phyloP scores from a whole-genome alignment of 495 filamentous ascomycete species.

The Podospora pseudoanserina region DNA sequence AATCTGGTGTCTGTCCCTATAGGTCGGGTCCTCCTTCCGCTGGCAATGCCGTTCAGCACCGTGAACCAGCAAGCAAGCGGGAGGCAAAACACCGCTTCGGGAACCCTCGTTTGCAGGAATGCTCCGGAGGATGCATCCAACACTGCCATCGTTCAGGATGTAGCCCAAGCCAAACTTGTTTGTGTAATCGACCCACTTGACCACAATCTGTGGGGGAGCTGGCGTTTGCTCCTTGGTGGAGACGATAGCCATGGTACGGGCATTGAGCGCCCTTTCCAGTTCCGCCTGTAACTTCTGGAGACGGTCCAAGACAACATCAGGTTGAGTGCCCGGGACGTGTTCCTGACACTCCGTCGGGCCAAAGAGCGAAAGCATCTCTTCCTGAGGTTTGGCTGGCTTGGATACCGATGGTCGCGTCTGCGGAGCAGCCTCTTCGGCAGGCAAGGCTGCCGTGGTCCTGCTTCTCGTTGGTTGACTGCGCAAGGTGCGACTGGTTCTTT shows the following conservation, averaged over 20 bases:
- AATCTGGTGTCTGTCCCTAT: constrained; percentile 60
- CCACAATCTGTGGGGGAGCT: constrained; percentile 55
- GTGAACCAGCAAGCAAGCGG: constrained; percentile 65
- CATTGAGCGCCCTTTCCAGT: constrained; percentile 55
- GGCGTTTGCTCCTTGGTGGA: constrained; percentile 40
- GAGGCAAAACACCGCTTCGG: constrained; percentile 52
- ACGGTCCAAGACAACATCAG: constrained; percentile 50
- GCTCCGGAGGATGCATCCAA: constrained; percentile 72
- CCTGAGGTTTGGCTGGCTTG: constrained; percentile 18
- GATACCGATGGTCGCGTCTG: constrained; percentile 1
- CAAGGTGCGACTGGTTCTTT: constrained; percentile 25
- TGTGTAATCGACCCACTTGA: constrained; percentile 94
- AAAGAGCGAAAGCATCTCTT: constrained; percentile 43
- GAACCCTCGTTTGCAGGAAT: constrained; percentile 45
- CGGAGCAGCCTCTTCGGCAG: constrained; percentile 10
- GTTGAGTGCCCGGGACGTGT: constrained; percentile 45
- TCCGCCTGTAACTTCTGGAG: constrained; percentile 49
- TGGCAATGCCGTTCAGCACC: constrained; percentile 58
- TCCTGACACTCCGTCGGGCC: constrained; percentile 49
- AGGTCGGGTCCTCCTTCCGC: constrained; percentile 50
- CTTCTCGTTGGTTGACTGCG: constrained; percentile 27
- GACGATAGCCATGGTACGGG: constrained; percentile 49
- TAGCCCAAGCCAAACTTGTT: constrained; percentile 88
- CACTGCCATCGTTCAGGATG: constrained; percentile 77
- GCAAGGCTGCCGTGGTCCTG: constrained; percentile 11